phyloP scores from a whole-genome alignment of 2,329 filamentous ascomycete species.

The Aspergillus sp. region DNA sequence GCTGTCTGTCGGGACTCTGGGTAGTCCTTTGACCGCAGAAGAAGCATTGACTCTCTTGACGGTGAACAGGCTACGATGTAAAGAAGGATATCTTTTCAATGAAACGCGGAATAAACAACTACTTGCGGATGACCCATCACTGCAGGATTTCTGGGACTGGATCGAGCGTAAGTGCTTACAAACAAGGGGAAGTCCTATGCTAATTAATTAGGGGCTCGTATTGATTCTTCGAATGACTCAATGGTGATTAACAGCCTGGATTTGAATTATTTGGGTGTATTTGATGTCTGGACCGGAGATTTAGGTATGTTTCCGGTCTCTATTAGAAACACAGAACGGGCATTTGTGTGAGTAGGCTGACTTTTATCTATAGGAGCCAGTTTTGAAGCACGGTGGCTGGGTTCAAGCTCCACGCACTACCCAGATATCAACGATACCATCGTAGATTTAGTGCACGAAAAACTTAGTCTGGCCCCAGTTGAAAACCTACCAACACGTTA shows the following conservation, averaged over 20 bases:
- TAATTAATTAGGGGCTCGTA: slow-evolving; percentile 36
- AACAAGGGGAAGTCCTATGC: neutral
- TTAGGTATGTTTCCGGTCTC: slow-evolving; percentile 40
- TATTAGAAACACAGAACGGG: neutral
- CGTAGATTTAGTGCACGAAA: slow-evolving; percentile 48
- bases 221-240: slow-evolving; percentile 45
- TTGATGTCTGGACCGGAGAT: slow-evolving; percentile 58
- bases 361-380: slow-evolving; percentile 28
- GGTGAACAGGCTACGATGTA: slow-evolving; percentile 50
- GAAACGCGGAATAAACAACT: slow-evolving; percentile 56
- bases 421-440: slow-evolving; percentile 43
- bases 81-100: slow-evolving; percentile 56
- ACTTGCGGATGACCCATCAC: slow-evolving; percentile 54
- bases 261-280: slow-evolving; percentile 61
- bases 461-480: slow-evolving; percentile 52
- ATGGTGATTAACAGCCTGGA: slow-evolving; percentile 60
- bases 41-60: slow-evolving; percentile 44
- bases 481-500: slow-evolving; percentile 53
- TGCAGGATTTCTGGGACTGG: slow-evolving; percentile 61
- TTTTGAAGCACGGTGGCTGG: slow-evolving; percentile 31
- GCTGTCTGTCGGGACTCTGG: slow-evolving; percentile 29
- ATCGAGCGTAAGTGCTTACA: slow-evolving; percentile 47
- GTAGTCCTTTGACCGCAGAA: slow-evolving; percentile 31
- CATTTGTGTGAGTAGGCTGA: slow-evolving; percentile 6
- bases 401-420: slow-evolving; percentile 22